Conservation (phyloP, 1,284 basidiomycete genomes). For the Anthracocystis walkeri region DNA sequence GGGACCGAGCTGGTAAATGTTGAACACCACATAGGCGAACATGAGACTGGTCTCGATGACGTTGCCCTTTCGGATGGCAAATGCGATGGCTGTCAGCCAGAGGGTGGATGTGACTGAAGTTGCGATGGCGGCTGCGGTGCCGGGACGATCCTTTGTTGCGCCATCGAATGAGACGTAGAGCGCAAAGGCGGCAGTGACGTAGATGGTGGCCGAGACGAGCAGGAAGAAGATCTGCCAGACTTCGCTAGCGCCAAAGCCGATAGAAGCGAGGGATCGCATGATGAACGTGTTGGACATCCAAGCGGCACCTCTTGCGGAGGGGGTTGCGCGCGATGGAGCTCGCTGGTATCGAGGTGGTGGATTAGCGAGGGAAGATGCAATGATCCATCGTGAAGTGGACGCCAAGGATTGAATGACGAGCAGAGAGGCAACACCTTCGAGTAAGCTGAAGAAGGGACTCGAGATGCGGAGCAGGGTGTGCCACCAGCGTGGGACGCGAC, state of each 20-base stretch:
- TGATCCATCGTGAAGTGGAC: slow-evolving; percentile 64
- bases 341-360: slow-evolving; percentile 78
- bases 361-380: slow-evolving; percentile 77
- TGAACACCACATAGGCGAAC: slow-evolving; percentile 68
- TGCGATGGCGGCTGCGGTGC: slow-evolving; percentile 63
- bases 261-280: slow-evolving; percentile 51
- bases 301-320: slow-evolving; percentile 20
- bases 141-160: slow-evolving; percentile 58
- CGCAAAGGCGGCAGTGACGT: slow-evolving; percentile 61
- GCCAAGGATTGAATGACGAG: slow-evolving; percentile 66
- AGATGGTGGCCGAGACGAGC: slow-evolving; percentile 63
- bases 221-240: slow-evolving; percentile 68
- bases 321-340: slow-evolving; percentile 69
- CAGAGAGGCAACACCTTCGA: slow-evolving; percentile 67
- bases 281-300: slow-evolving; percentile 46
- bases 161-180: slow-evolving; percentile 65
- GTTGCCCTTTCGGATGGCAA: slow-evolving; percentile 66
- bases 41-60: slow-evolving; percentile 68
- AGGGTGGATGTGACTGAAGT: slow-evolving; percentile 60
- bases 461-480: slow-evolving; percentile 61
- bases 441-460: slow-evolving; percentile 65
- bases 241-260: slow-evolving; percentile 64
- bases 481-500: slow-evolving; percentile 64
- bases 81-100: slow-evolving; percentile 68
- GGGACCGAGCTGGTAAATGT: slow-evolving; percentile 64